Evolutionary conservation across 2,329 filamentous ascomycete genomes (phyloP), one percentile per base, ranked within the genome.

Genomic region (Rasamsonia emersonii): DNA sequence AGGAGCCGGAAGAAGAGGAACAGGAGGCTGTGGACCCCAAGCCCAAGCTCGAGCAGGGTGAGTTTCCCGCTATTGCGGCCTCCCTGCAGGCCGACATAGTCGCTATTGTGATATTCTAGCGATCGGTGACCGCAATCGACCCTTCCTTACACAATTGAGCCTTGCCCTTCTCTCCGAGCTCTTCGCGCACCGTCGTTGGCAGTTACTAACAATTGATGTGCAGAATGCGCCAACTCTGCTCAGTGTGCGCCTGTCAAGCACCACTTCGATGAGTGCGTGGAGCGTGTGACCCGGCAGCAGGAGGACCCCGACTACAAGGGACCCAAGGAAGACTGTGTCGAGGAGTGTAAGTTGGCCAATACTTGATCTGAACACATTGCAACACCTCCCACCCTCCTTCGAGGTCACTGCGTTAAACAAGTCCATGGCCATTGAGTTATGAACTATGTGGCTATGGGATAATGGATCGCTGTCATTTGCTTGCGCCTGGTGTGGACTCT

Each of bases 321-420:
- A 35, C 69, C 79, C 51, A 78, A 83, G 54, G 91, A 98, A 75
- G 88, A 96, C 71, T 98, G 91, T 56, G 86, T 96, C 48, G 91
- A 98, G 73, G 91, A 98, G 73, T 98, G 91, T 96, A 82, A 67
- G 88, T 77, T n/a, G n/a, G n/a, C n/a, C n/a, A n/a, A n/a, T n/a
- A n/a, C n/a, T n/a, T n/a, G n/a, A n/a, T n/a, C n/a, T n/a, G n/a
- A n/a, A n/a, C n/a, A n/a, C n/a, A n/a, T n/a, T n/a, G n/a, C n/a
- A 21, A 21, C 19, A 21, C 7, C n/a, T 21, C 19, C n/a, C n/a
- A n/a, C n/a, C n/a, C n/a, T n/a, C n/a, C n/a, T n/a, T n/a, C n/a
- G n/a, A n/a, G n/a, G n/a, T n/a, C n/a, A n/a, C n/a, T n/a, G n/a
- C n/a, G n/a, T n/a, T n/a, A n/a, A n/a, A n/a, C n/a, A n/a, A n/a